Evolutionary conservation across 1,284 basidiomycete genomes (phyloP).

Genomic region (Boletus smithii): DNA sequence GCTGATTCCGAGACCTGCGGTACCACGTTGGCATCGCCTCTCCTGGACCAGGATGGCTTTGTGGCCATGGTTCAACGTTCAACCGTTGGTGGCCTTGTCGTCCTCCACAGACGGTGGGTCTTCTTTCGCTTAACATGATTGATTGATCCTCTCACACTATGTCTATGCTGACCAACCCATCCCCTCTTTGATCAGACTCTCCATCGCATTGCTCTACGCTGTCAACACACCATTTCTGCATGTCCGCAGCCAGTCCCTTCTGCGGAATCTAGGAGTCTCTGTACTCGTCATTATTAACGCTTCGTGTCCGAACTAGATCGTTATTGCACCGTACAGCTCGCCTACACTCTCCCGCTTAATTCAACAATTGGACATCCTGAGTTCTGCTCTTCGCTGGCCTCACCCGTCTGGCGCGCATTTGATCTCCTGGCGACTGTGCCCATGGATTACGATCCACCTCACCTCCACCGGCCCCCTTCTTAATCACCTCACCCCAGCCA

Average conservation of each 20-base stretch:
- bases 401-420: conserved; percentile 6
- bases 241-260: conserved; percentile 16
- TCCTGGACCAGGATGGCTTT: too few relatives aligned
- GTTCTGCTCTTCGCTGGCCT: conserved; percentile 1
- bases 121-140: conserved; percentile 12
- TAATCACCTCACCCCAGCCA: conserved; percentile 3
- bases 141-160: conserved; percentile 14
- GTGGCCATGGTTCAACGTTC: too few relatives aligned
- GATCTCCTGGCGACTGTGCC: neutral
- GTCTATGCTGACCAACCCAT: conserved; percentile 1
- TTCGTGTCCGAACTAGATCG: neutral
- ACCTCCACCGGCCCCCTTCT: conserved; percentile 1
- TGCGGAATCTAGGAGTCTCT: neutral
- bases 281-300: neutral
- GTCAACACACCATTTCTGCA: conserved; percentile 23
- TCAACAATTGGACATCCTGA: neutral
- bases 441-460: conserved; percentile 11
- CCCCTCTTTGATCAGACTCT: neutral
- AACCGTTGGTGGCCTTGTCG: neutral
- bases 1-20: neutral
- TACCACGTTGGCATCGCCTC: neutral
- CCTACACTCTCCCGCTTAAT: neutral
- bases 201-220: conserved; percentile 11
- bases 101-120: conserved; percentile 6
- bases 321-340: conserved; percentile 1